These are phyloP conservation scores for Hypomyces rosellus DNA, from an alignment of 2,329 filamentous ascomycete genomes.

Conservation along the genomic window DNA sequence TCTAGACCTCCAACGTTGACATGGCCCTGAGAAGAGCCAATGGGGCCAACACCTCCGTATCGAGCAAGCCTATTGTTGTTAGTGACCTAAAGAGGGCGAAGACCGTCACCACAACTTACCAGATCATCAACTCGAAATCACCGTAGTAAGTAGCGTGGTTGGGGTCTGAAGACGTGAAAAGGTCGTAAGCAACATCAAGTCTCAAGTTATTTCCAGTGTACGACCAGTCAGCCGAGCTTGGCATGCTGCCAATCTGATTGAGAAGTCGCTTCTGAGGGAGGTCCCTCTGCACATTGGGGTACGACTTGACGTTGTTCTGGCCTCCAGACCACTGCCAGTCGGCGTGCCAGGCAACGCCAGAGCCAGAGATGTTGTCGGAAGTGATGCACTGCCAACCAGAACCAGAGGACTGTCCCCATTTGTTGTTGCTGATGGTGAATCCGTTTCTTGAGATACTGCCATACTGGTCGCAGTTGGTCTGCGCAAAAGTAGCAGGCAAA, in stretches of 20 bases:
- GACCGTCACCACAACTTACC: slow-evolving; percentile 19
- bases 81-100: no score
- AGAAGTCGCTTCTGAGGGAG: slow-evolving; percentile 22
- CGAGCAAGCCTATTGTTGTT: slow-evolving; percentile 15
- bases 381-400: slow-evolving; percentile 34
- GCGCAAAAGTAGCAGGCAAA: not conserved
- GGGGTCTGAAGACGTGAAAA: slow-evolving; percentile 45
- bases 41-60: slow-evolving; percentile 15
- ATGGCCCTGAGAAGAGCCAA: slow-evolving; percentile 40
- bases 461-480: slow-evolving; percentile 19
- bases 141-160: slow-evolving; percentile 29
- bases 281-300: slow-evolving; percentile 22
- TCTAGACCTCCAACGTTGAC: slow-evolving; percentile 44
- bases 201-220: slow-evolving; percentile 28
- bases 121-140: slow-evolving; percentile 61
- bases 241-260: slow-evolving; percentile 26
- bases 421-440: slow-evolving; percentile 31
- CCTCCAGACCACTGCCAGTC: slow-evolving; percentile 35
- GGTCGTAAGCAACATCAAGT: slow-evolving; percentile 53
- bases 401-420: slow-evolving; percentile 30
- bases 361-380: slow-evolving; percentile 25
- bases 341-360: slow-evolving; percentile 32
- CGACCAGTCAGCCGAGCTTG: slow-evolving; percentile 27
- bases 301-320: slow-evolving; percentile 35
- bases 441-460: slow-evolving; percentile 15